Conservation (phyloP, 352 stramenopile species). For the Globisporangium sylvaticum region DNA sequence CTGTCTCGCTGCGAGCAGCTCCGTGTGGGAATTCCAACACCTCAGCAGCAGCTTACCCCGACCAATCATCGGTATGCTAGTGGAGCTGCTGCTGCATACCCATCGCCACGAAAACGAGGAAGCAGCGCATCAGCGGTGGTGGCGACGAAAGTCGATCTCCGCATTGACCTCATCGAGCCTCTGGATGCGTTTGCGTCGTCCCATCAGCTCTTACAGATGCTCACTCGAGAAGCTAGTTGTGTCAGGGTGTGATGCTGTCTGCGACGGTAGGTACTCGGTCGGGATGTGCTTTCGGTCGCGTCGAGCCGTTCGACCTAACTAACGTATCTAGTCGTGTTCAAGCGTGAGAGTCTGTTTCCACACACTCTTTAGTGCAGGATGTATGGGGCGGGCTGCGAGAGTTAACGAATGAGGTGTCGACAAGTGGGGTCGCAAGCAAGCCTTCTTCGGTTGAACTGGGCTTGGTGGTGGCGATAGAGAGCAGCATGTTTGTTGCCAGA, state of each 20-base stretch:
- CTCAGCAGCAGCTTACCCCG: background rate
- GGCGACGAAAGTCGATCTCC: conserved; percentile 16
- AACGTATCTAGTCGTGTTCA: too few relatives aligned
- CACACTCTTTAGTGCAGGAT: too few relatives aligned
- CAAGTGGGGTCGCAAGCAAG: background rate
- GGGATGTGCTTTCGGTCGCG: background rate
- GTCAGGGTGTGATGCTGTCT: too few relatives aligned
- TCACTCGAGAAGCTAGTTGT: background rate
- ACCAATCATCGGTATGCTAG: background rate
- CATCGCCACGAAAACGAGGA: background rate
- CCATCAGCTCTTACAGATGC: conserved; percentile 6
- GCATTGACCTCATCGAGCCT: conserved; percentile 33
- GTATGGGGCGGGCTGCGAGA: too few relatives aligned
- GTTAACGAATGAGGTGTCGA: background rate
- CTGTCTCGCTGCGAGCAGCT: conserved; percentile 39
- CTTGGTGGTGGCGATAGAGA: too few relatives aligned
- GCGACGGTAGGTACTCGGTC: background rate
- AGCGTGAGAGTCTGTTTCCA: too few relatives aligned
- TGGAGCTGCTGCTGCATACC: background rate
- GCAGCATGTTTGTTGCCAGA: too few relatives aligned
- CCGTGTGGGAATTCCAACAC: conserved; percentile 12
- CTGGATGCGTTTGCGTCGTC: conserved; percentile 28
- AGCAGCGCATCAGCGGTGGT: background rate
- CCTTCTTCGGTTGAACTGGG: too few relatives aligned
- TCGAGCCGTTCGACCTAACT: background rate